Conservation (phyloP, 345 rosid species). For the Gossypium sturtianum region DNA sequence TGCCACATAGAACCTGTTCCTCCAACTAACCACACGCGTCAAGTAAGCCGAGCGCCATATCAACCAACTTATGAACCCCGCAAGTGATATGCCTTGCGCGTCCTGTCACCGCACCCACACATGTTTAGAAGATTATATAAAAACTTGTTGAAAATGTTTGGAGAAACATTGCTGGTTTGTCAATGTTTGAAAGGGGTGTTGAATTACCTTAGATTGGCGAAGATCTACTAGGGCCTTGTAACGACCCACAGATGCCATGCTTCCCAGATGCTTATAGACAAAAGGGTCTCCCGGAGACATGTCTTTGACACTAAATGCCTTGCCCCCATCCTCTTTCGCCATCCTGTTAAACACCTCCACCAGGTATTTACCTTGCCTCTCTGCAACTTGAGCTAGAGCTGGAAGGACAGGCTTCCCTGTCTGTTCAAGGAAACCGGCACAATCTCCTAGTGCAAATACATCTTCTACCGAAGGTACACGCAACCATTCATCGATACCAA, state of each 20-base stretch:
- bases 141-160: no score
- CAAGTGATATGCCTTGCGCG: slow-evolving; percentile 47
- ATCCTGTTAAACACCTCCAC: slow-evolving; percentile 42
- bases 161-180: no score
- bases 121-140: background rate
- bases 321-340: slow-evolving; percentile 47
- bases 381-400: slow-evolving; percentile 74
- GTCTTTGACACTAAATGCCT: slow-evolving; percentile 39
- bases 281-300: slow-evolving; percentile 47
- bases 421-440: slow-evolving; percentile 69
- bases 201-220: slow-evolving; percentile 54
- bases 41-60: slow-evolving; percentile 72
- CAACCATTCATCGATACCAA: slow-evolving; percentile 62
- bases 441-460: slow-evolving; percentile 67
- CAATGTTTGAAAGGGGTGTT: background rate
- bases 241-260: slow-evolving; percentile 74
- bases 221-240: slow-evolving; percentile 68
- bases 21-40: slow-evolving; percentile 69
- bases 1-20: slow-evolving; percentile 65
- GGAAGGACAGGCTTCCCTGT: slow-evolving; percentile 69
- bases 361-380: slow-evolving; percentile 66
- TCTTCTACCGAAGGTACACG: slow-evolving; percentile 56
- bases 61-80: slow-evolving; percentile 56
- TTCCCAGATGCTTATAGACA: slow-evolving; percentile 58
- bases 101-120: slow-evolving; percentile 28